Evolutionary conservation across 2,329 filamentous ascomycete genomes (phyloP).

Genomic region (Fonsecaea multimorphosa): DNA sequence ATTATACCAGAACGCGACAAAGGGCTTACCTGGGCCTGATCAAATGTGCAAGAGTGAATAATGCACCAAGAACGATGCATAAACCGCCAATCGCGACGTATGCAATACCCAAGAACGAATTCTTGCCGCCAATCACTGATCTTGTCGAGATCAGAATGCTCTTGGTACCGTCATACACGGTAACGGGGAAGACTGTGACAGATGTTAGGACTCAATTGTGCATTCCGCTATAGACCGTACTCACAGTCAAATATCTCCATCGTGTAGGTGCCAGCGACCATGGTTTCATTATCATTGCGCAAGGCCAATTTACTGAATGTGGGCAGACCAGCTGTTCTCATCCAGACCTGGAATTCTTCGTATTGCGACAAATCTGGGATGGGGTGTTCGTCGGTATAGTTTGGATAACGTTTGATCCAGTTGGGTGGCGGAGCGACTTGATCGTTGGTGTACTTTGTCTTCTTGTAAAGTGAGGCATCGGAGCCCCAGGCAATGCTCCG

Average conservation of each 20-base stretch:
- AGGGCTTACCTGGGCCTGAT: slow-evolving; percentile 79
- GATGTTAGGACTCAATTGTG: slow-evolving; percentile 19
- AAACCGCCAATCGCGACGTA: slow-evolving; percentile 93
- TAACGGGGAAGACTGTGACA: slow-evolving; percentile 76
- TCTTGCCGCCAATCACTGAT: slow-evolving; percentile 90
- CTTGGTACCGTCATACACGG: slow-evolving; percentile 56
- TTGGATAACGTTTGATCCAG: slow-evolving; percentile 74
- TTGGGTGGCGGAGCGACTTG: slow-evolving; percentile 84
- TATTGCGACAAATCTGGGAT: slow-evolving; percentile 76
- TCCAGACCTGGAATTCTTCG: slow-evolving; percentile 96
- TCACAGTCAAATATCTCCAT: slow-evolving; percentile 79
- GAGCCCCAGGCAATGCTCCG: slow-evolving; percentile 84
- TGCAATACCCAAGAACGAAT: slow-evolving; percentile 93
- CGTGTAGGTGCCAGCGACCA: slow-evolving; percentile 75
- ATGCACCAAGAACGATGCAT: slow-evolving; percentile 82
- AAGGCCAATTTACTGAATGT: slow-evolving; percentile 92
- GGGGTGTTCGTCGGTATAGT: slow-evolving; percentile 69
- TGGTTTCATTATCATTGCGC: slow-evolving; percentile 73
- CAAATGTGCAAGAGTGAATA: slow-evolving; percentile 90
- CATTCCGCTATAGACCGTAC: slow-evolving; percentile 44
- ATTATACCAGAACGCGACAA: neutral
- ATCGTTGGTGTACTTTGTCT: slow-evolving; percentile 67
- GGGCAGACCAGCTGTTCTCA: slow-evolving; percentile 93
- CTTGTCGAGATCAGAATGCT: slow-evolving; percentile 72
- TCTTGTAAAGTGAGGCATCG: slow-evolving; percentile 79